A percentile compares a stretch with the other conserved stretches of the same genome.
Conservation (phyloP, 75 land plant genomes). For the Chamaecyparis obtusa region DNA sequence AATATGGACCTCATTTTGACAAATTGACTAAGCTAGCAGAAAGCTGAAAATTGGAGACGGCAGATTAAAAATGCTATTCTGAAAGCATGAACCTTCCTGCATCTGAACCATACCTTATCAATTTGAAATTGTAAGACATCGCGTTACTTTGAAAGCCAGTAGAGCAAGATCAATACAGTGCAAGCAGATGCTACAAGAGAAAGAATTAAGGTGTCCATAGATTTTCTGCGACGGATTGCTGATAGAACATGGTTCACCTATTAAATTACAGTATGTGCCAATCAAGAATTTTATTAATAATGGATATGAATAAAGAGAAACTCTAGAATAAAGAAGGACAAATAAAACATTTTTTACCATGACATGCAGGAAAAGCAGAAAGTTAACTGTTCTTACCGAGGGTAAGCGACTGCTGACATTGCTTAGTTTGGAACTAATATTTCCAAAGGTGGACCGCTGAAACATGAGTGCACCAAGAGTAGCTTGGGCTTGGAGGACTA, state of each 20-base stretch:
- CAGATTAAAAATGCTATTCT: background rate
- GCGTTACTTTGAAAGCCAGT: slow-evolving; percentile 84
- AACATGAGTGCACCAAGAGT: slow-evolving; percentile 74
- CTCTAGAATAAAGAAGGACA: background rate
- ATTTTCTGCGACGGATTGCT: slow-evolving; percentile 80
- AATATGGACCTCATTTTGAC: background rate
- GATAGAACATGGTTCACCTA: slow-evolving; percentile 79
- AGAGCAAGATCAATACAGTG: slow-evolving; percentile 76
- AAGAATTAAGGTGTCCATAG: slow-evolving; percentile 80
- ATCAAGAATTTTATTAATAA: background rate
- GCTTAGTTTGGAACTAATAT: slow-evolving; percentile 69
- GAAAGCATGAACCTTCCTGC: background rate
- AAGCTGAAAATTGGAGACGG: background rate
- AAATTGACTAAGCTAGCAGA: background rate
- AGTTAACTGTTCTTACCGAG: slow-evolving; percentile 39
- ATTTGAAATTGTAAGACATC: background rate
- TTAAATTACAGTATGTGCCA: slow-evolving; percentile 13
- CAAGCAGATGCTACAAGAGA: slow-evolving; percentile 81
- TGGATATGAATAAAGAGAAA: background rate
- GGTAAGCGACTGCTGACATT: slow-evolving; percentile 80
- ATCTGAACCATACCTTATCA: background rate
- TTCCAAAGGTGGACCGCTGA: slow-evolving; percentile 87
- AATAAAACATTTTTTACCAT: background rate
- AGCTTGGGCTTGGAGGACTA: slow-evolving; percentile 90
- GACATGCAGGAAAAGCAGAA: background rate